phyloP scores from a whole-genome alignment of 2,329 filamentous ascomycete species.

The Monosporascus sp. region DNA sequence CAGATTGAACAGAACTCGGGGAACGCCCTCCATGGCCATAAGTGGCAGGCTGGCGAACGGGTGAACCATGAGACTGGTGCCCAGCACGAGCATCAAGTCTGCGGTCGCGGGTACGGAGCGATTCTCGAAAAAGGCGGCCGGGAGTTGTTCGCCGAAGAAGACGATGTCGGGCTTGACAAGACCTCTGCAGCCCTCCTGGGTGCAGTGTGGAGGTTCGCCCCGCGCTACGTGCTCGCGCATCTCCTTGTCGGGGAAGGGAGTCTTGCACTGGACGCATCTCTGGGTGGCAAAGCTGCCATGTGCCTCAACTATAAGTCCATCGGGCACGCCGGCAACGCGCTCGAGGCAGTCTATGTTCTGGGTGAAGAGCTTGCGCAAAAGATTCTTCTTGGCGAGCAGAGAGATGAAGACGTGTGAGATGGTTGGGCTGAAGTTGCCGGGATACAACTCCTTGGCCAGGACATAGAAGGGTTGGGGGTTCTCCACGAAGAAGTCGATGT shows the following conservation, averaged over 20 bases:
- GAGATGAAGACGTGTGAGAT: constrained; percentile 85
- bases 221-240: constrained; percentile 67
- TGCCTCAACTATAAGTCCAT: constrained; percentile 80
- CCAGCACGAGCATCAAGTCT: constrained; percentile 79
- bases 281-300: constrained; percentile 93
- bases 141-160: constrained; percentile 72
- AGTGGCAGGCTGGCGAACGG: constrained; percentile 81
- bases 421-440: constrained; percentile 83
- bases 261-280: constrained; percentile 83
- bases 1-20: constrained; percentile 82
- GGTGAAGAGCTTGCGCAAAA: constrained; percentile 84
- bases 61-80: constrained; percentile 81
- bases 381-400: constrained; percentile 71
- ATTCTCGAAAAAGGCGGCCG: constrained; percentile 59
- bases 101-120: constrained; percentile 52
- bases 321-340: constrained; percentile 76
- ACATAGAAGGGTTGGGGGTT: constrained; percentile 90
- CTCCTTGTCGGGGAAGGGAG: constrained; percentile 62
- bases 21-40: constrained; percentile 55
- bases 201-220: constrained; percentile 68
- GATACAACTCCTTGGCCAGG: constrained; percentile 86
- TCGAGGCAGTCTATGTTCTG: constrained; percentile 98
- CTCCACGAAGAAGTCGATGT: constrained; percentile 80
- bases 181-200: constrained; percentile 58
- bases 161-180: constrained; percentile 93